Conservation (phyloP, 352 stramenopile genomes). For the Pythium biforme region DNA sequence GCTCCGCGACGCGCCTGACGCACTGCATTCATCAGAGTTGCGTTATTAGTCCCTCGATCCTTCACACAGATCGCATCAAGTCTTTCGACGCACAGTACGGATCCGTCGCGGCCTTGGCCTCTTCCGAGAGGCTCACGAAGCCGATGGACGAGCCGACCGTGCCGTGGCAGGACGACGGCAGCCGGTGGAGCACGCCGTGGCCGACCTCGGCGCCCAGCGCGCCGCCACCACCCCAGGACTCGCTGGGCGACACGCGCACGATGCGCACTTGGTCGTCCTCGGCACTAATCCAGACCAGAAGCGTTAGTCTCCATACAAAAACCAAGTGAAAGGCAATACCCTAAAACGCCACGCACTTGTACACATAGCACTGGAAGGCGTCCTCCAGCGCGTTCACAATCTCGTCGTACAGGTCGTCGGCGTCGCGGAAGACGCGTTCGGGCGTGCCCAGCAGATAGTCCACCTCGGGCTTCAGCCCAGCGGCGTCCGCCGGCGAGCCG, state of each 20-base stretch:
- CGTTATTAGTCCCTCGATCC: no score
- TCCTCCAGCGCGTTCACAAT: conserved; percentile 89
- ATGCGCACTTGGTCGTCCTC: conserved; percentile 92
- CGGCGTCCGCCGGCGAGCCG: conserved; percentile 88
- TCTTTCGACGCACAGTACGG: conserved; percentile 56
- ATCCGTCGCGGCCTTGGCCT: conserved; percentile 75
- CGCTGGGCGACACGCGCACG: conserved; percentile 79
- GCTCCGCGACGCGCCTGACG: background rate
- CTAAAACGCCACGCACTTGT: conserved; percentile 72
- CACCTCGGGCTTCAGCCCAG: conserved; percentile 81
- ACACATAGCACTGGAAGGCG: conserved; percentile 97
- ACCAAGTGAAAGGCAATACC: background rate
- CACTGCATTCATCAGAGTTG: background rate
- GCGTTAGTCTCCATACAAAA: background rate
- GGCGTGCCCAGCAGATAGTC: conserved; percentile 97
- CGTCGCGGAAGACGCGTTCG: conserved; percentile 79
- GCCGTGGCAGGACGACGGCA: conserved; percentile 70
- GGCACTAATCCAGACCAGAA: conserved; percentile 36
- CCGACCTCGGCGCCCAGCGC: conserved; percentile 94
- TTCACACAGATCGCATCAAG: no score
- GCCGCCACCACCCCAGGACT: conserved; percentile 89
- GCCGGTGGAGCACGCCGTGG: conserved; percentile 94
- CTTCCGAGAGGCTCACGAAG: conserved; percentile 72
- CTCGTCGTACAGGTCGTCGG: conserved; percentile 89
- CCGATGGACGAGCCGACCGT: conserved; percentile 71